A percentile compares a stretch with the other conserved stretches of the same genome.
Conservation (phyloP, 768 basidiomycete species). For the Boletus edulis region DNA sequence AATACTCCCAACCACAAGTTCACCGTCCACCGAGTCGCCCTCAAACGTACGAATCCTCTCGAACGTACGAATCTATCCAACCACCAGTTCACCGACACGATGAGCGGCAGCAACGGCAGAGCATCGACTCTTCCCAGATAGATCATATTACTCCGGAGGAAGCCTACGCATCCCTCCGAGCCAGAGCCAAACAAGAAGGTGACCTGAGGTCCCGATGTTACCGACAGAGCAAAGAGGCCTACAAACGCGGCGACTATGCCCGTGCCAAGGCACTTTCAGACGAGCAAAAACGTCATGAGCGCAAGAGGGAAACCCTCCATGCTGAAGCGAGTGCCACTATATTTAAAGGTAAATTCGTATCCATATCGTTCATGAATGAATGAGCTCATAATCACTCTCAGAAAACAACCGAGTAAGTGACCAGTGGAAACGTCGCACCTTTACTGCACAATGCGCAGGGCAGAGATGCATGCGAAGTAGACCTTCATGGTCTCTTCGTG, state of each 20-base stretch:
- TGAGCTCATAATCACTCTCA: conserved; percentile 24
- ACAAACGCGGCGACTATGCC: conserved; percentile 66
- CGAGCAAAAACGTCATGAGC: conserved; percentile 76
- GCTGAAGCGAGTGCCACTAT: conserved; percentile 83
- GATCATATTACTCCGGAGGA: neutral
- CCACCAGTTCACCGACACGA: conserved; percentile 2
- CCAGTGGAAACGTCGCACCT: neutral
- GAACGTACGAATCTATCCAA: neutral
- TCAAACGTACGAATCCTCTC: neutral
- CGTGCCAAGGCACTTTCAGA: conserved; percentile 78
- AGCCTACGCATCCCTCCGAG: conserved; percentile 63
- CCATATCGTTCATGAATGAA: neutral
- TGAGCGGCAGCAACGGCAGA: conserved; percentile 3
- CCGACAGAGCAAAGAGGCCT: conserved; percentile 70
- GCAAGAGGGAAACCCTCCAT: conserved; percentile 73
- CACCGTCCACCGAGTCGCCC: neutral
- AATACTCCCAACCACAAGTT: neutral
- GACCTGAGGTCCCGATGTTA: conserved; percentile 69
- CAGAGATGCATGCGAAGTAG: conserved; percentile 67
- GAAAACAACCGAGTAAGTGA: conserved; percentile 69
- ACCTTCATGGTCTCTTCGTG: conserved; percentile 90
- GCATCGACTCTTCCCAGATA: neutral
- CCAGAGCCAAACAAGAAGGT: conserved; percentile 72
- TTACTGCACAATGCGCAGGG: conserved; percentile 38
- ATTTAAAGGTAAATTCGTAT: conserved; percentile 49